Conservation (phyloP, 2,329 filamentous ascomycete species). For the Colletotrichum cuscutae region DNA sequence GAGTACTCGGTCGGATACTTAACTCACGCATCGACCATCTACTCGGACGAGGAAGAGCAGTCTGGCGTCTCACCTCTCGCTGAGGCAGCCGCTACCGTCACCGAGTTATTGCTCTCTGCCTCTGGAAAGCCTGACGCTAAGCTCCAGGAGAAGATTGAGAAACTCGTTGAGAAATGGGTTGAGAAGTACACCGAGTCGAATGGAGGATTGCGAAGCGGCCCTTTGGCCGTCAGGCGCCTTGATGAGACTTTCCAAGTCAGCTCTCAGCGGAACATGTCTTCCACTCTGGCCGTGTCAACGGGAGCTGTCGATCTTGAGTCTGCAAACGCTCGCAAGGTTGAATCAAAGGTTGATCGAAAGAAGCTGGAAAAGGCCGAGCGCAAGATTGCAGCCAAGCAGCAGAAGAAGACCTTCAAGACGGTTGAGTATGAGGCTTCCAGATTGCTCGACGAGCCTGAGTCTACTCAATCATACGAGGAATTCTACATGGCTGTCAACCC, state of each 20-base stretch:
- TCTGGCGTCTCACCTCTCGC: slow-evolving; percentile 78
- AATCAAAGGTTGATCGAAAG: slow-evolving; percentile 97
- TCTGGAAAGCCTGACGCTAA: slow-evolving; percentile 81
- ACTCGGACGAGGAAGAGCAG: slow-evolving; percentile 77
- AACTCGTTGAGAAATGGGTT: slow-evolving; percentile 91
- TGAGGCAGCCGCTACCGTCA: slow-evolving; percentile 86
- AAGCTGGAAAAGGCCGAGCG: slow-evolving; percentile 98
- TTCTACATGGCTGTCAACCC: slow-evolving; percentile 99
- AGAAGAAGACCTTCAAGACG: slow-evolving; percentile 97
- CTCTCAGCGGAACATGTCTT: slow-evolving; percentile 94
- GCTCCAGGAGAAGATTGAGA: slow-evolving; percentile 81
- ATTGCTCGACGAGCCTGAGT: slow-evolving; percentile 84
- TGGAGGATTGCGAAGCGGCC: slow-evolving; percentile 76
- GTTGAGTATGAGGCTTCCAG: slow-evolving; percentile 97
- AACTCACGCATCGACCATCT: slow-evolving; percentile 89
- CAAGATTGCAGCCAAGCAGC: slow-evolving; percentile 98
- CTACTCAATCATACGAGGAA: slow-evolving; percentile 94
- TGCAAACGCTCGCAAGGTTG: slow-evolving; percentile 90
- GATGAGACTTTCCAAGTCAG: slow-evolving; percentile 97
- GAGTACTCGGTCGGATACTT: slow-evolving; percentile 96
- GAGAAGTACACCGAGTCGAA: slow-evolving; percentile 80
- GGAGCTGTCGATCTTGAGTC: slow-evolving; percentile 92
- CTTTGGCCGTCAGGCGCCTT: slow-evolving; percentile 82
- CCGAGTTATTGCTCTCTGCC: slow-evolving; percentile 92
- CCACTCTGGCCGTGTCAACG: slow-evolving; percentile 87